Base-by-base conservation (phyloP, 2,329 filamentous ascomycete species). In the Colletotrichum tanaceti region DNA sequence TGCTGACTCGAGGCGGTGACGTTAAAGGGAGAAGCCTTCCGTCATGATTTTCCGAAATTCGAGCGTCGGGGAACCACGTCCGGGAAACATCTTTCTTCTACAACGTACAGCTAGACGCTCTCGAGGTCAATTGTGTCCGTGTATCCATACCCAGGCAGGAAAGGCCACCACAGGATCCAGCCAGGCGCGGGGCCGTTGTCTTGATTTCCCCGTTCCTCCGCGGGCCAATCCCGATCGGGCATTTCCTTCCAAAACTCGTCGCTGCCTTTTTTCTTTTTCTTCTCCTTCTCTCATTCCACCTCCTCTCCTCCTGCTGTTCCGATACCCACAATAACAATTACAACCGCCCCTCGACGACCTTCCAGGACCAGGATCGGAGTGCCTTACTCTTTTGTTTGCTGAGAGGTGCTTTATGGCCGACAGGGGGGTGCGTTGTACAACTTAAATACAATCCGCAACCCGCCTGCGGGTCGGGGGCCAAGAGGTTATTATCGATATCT, bases 391-490 rank as follows among this genome's bases (percentile, higher is more conserved):
- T 39, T 39, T n/a, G n/a, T 39, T 35, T 39, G 44, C 44, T 44
- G 57, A 18, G 43, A 39, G 43, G 28, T 2, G 22, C 32, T 28
- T 38, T 38, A 11, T 44, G 55, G 55, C 28, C 32, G 20, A 41
- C 16, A 14, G 9, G 9, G 32, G 32, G 32, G 32, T 2, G 20
- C 38, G 22, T 7, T 13, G 16, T 41, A 49, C 57, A 20, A 43
- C 49, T 55, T 68, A 65, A 65, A 68, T 57, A 68, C 62, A 46
- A 50, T 55, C 44, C 49, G 57, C 65, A 28, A 55, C 61, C 47
- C 35, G 10, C n/a, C 60, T n/a, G n/a, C 18, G 9, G 14, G 32
- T 32, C 41, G 11, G 10, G 20, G 57, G 52, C 43, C 41, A 9
- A 46, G 58, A 52, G 3, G 9, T 35, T 20, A 32, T 35, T 10